Base-by-base conservation (phyloP, 371 early-diverging fungal genomes). In the Lichtheimia hyalospora region DNA sequence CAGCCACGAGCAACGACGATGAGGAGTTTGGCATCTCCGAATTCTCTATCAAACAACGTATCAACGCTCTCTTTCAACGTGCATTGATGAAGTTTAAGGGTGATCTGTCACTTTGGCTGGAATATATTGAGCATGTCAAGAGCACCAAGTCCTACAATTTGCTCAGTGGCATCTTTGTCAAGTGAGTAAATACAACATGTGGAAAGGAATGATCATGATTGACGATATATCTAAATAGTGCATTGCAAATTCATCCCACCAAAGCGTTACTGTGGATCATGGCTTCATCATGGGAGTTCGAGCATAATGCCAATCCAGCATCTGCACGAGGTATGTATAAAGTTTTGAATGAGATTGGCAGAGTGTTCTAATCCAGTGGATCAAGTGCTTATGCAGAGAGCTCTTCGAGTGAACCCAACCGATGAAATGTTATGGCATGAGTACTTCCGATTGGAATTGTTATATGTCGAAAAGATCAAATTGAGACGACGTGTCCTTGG, bases 211-310 rank as follows among this genome's bases (percentile, higher is more conserved):
- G 21, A 20, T 8, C 7, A 21, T 57, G 16, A 46, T 4, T 56
- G 39, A 39, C 16, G 54, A 25, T 23, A 20, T 51, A 28, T 25
- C 66, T 63, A 58, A 68, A 64, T 28, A 86, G 93, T 52, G 96
- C 94, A 0, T 84, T 98, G 40, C 92, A 92, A 61, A 80, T 87
- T 49, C 95, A 95, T 63, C 97, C 97, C 1, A 77, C 74, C 18
- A 91, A 93, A 28, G 75, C 87, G 12, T 63, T 78, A 25, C 71
- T 98, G 63, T 98, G 97, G 96, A 90, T 96, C 57, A 69, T 91
- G 73, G 96, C 97, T 1, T 95, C 96, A 2, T 81, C 84, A 21
- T 94, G 90, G 84, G 96, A 98, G 75, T 89, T 89, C 60, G 91
- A 92, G 64, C 76, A 84, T 16, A 94, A 96, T 62, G 77, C 74